phyloP scores from a whole-genome alignment of 2,329 filamentous ascomycete species.

The Ascocoryne sarcoides region DNA sequence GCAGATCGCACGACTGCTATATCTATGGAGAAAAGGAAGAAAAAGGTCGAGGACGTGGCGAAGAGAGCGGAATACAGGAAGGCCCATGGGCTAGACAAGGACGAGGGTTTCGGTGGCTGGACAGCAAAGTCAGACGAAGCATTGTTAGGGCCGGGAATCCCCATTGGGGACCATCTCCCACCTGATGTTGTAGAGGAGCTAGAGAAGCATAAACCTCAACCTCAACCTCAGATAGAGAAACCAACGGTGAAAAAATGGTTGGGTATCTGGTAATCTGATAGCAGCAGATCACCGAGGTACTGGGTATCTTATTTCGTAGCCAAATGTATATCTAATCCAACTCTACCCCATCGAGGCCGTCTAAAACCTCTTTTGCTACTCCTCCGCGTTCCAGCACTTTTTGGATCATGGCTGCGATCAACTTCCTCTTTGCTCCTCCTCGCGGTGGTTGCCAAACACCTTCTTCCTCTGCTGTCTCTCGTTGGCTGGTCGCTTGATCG shows the following conservation, averaged over 20 bases:
- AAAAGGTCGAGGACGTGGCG: conserved; percentile 73
- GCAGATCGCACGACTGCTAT: conserved; percentile 60
- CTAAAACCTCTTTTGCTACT: conserved; percentile 78
- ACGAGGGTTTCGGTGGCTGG: conserved; percentile 45
- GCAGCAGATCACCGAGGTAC: conserved; percentile 4
- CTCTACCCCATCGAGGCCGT: conserved; percentile 70
- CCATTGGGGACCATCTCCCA: conserved; percentile 15
- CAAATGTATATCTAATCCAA: conserved; percentile 37
- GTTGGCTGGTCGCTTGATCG: conserved; percentile 33
- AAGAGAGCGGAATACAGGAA: conserved; percentile 81
- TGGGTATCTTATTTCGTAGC: conserved; percentile 1
- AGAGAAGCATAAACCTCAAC: no score
- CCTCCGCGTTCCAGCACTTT: conserved; percentile 69
- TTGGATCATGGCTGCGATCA: conserved; percentile 67
- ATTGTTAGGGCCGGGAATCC: conserved; percentile 26
- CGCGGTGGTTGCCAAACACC: conserved; percentile 81
- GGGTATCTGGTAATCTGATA: conserved; percentile 65
- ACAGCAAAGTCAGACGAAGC: conserved; percentile 31
- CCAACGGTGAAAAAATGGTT: conserved; percentile 68
- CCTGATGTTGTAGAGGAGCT: not conserved
- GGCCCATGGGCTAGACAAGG: conserved; percentile 70
- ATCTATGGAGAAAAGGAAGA: conserved; percentile 62
- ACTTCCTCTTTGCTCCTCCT: conserved; percentile 68
- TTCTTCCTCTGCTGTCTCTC: conserved; percentile 49
- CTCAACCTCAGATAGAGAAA: conserved; percentile 33